Evolutionary conservation across 345 rosid genomes (phyloP), one percentile per base, ranked within the genome.

Genomic region (Hypericum perforatum): DNA sequence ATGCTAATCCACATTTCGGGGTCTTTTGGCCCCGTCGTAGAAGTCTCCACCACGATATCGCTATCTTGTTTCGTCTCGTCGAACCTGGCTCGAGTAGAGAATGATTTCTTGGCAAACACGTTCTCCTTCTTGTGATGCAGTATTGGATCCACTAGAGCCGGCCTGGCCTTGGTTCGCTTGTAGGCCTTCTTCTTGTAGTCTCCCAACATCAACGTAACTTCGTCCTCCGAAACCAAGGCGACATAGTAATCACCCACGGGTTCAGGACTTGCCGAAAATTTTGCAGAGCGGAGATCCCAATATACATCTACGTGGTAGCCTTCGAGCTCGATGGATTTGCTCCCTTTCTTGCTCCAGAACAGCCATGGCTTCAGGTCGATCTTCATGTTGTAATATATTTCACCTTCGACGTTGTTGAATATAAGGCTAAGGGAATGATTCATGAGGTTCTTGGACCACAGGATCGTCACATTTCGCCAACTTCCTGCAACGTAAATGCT

Each of bases 1-100:
- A 94, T 76, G 75, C 95, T 89, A 56, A 94, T 79, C 97, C 95
- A 94, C 95, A 94, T 82, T 56, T 86, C 97, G 0, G 95, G 97
- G 14, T 85, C 84, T 61, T 74, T 77, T 0, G 79, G 70, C 37
- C 90, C 84, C 0, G 67, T 12, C 0, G 71, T 74, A 5, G 91
- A 82, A 49, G 87, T 84, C 63, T 84, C 97, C 0, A 94, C 94
- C 9, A 82, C 77, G 39, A 94, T 86, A 10, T 94, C 97, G 11
- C 82, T 89, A 1, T 84, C 97, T 29, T 77, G 77, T 13, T 68
- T 79, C 60, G 66, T 73, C 41, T 82, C 89, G 5, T 82, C 84
- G 29, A 94, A 82, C 59, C 63, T 84, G 0, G 92, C 89, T 45
- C 94, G 60, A 3, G 94, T 85, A 0, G 82, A 63, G 48, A 92